Conservation (phyloP, 345 rosid species). For the Eucalyptus cladocalyx region DNA sequence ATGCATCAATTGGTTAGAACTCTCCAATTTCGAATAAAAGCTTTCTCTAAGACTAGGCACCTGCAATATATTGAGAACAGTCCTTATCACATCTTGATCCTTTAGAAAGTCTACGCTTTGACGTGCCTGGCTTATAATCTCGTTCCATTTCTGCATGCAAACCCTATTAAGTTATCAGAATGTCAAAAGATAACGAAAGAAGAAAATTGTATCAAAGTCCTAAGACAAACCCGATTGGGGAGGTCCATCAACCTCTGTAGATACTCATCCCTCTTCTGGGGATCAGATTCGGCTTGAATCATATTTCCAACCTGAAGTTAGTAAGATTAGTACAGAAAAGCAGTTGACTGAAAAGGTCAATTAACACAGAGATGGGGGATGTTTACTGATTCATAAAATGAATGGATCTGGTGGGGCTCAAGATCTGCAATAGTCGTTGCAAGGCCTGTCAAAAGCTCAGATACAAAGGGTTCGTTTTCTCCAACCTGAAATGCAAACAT, state of each 20-base stretch:
- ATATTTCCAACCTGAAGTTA: conserved; percentile 75
- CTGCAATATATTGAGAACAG: conserved; percentile 94
- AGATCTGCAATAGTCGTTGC: conserved; percentile 93
- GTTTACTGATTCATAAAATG: conserved; percentile 91
- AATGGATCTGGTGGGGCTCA: conserved; percentile 97
- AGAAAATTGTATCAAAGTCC: neutral
- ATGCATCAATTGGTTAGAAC: neutral
- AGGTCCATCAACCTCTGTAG: conserved; percentile 89
- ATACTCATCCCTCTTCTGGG: conserved; percentile 93
- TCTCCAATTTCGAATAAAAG: neutral
- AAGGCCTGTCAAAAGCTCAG: conserved; percentile 93
- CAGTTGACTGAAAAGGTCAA: neutral
- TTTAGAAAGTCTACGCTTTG: conserved; percentile 88
- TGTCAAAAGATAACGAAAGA: neutral
- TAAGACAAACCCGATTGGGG: conserved; percentile 69
- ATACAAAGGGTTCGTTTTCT: conserved; percentile 94
- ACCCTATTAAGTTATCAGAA: neutral
- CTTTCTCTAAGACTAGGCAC: conserved; percentile 10
- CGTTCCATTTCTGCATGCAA: conserved; percentile 84
- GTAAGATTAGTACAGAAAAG: neutral
- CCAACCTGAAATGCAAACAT: conserved; percentile 65
- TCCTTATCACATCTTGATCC: conserved; percentile 81
- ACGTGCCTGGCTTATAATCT: conserved; percentile 90
- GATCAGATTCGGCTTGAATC: conserved; percentile 98
- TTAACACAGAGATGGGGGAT: neutral